These are phyloP conservation scores for Neurospora sp. DNA, from an alignment of 2,329 filamentous ascomycete species.

Conservation along the genomic window DNA sequence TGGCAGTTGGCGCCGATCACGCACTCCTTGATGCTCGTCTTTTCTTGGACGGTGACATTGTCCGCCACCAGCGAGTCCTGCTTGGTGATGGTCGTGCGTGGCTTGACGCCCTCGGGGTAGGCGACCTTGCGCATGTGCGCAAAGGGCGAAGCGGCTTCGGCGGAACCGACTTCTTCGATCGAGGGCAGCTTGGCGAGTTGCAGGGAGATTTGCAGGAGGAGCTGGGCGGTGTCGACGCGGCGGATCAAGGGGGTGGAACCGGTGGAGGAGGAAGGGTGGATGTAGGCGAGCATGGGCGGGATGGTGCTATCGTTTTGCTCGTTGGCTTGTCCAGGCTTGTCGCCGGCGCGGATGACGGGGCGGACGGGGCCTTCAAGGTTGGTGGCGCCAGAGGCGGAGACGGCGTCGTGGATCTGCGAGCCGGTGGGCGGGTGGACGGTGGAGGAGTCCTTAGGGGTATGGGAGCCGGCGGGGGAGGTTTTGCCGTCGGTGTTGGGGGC, in stretches of 20 bases:
- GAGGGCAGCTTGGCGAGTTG: slow-evolving; percentile 77
- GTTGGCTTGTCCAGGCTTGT: slow-evolving; percentile 11
- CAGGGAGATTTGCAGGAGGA: slow-evolving; percentile 74
- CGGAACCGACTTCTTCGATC: slow-evolving; percentile 50
- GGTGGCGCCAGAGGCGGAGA: slow-evolving; percentile 4
- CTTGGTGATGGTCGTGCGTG: slow-evolving; percentile 71
- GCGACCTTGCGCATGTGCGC: slow-evolving; percentile 73
- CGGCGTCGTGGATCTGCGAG: neutral
- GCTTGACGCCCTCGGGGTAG: slow-evolving; percentile 72
- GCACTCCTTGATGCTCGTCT: slow-evolving; percentile 83
- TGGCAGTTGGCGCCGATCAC: slow-evolving; percentile 83
- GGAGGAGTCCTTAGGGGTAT: neutral
- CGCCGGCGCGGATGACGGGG: slow-evolving; percentile 5
- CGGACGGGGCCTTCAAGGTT: slow-evolving; percentile 7
- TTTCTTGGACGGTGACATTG: slow-evolving; percentile 82
- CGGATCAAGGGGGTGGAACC: slow-evolving; percentile 56
- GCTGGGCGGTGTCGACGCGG: slow-evolving; percentile 76
- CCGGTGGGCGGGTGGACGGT: neutral
- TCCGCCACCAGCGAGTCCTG: slow-evolving; percentile 76
- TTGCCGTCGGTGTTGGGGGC: slow-evolving; percentile 14
- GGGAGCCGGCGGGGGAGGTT: neutral
- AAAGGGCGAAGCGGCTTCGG: slow-evolving; percentile 56
- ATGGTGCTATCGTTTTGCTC: slow-evolving; percentile 28
- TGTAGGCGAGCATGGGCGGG: slow-evolving; percentile 71
- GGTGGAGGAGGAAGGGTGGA: slow-evolving; percentile 49